Percentiles rank a stretch among this genome's conserved stretches.
Conservation (phyloP, 2,329 filamentous ascomycete species). For the Tolypocladium sp. region DNA sequence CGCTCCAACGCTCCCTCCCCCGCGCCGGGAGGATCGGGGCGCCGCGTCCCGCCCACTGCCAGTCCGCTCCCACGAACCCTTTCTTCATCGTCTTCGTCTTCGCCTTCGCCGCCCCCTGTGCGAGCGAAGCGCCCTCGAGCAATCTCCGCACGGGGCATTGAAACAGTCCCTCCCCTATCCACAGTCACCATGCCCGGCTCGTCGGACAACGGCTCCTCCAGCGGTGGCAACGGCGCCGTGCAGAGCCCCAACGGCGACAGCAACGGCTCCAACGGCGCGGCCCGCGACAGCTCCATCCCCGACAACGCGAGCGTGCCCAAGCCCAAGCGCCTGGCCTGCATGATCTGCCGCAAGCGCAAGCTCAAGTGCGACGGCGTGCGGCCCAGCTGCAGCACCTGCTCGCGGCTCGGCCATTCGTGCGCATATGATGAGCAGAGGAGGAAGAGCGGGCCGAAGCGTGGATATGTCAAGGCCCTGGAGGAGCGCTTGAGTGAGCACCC, state of each 20-base stretch:
- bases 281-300: slow-evolving; percentile 29
- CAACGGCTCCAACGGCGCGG: slow-evolving; percentile 8
- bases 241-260: slow-evolving; percentile 23
- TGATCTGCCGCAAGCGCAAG: slow-evolving; percentile 88
- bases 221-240: slow-evolving; percentile 15
- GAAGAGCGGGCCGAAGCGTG: slow-evolving; percentile 90
- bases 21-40: background rate
- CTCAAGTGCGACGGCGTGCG: slow-evolving; percentile 78
- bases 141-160: background rate
- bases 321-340: slow-evolving; percentile 89
- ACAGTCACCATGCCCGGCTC: slow-evolving; percentile 23
- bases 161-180: background rate
- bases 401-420: slow-evolving; percentile 77
- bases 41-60: background rate
- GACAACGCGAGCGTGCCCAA: slow-evolving; percentile 57
- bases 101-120: too few relatives aligned
- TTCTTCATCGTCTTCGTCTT: background rate
- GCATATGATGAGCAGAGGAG: slow-evolving; percentile 86
- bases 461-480: slow-evolving; percentile 90
- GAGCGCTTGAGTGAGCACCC: slow-evolving; percentile 69
- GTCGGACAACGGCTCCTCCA: slow-evolving; percentile 23
- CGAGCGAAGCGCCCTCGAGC: too few relatives aligned
- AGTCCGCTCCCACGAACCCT: background rate
- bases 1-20: background rate
- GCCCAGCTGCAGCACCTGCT: slow-evolving; percentile 82